These are phyloP conservation scores for Fragaria ananassa DNA, from an alignment of 306 rosid genomes.

Conservation along the genomic window DNA sequence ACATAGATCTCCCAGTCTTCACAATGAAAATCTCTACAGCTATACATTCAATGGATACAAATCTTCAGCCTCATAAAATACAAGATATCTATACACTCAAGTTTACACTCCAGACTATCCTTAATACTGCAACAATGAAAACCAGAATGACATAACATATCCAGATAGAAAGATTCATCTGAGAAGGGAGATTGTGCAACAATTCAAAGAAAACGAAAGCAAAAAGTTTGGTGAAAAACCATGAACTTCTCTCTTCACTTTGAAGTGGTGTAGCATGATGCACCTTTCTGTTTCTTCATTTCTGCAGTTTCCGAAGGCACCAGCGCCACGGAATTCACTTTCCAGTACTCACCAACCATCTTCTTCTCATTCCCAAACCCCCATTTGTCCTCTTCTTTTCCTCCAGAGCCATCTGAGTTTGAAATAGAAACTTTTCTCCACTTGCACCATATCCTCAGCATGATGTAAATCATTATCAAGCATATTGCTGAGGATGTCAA, in stretches of 20 bases:
- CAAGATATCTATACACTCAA: neutral
- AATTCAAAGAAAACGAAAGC: neutral
- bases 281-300: slow-evolving; percentile 48
- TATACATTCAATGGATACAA: neutral
- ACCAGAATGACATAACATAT: neutral
- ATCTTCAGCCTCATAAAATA: neutral
- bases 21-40: neutral
- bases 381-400: slow-evolving; percentile 44
- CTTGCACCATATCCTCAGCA: slow-evolving; percentile 90
- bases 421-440: slow-evolving; percentile 78
- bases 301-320: slow-evolving; percentile 51
- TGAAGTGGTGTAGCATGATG: slow-evolving; percentile 50
- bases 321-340: slow-evolving; percentile 56
- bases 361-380: slow-evolving; percentile 39
- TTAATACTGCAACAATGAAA: neutral
- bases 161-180: neutral
- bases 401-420: slow-evolving; percentile 47
- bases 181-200: slow-evolving; percentile 8
- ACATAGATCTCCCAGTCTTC: neutral
- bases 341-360: slow-evolving; percentile 72
- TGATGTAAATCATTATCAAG: slow-evolving; percentile 59
- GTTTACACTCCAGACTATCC: neutral
- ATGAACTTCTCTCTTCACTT: slow-evolving; percentile 39
- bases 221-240: neutral
- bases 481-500: slow-evolving; percentile 71